A percentile compares a stretch with the other conserved stretches of the same genome.
These are phyloP conservation scores for Cyberlindnera saturnus DNA, from an alignment of 805 yeast species.

Conservation along the genomic window DNA sequence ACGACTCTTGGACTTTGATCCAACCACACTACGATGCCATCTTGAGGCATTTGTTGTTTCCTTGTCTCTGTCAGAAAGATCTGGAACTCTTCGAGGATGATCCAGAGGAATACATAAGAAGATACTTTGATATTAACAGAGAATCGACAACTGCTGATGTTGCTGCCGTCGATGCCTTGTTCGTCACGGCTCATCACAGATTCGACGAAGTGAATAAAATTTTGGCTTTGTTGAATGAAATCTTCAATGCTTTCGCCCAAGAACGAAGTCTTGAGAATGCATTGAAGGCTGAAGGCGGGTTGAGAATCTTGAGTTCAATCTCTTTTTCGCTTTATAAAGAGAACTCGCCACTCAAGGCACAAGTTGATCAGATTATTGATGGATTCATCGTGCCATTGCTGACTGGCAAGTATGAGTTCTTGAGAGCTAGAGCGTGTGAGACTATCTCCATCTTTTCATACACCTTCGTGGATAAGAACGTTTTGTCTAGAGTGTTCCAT, in stretches of 20 bases:
- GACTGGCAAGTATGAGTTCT: conserved; percentile 51
- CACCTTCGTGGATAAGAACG: conserved; percentile 30
- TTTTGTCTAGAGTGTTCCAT: conserved; percentile 35
- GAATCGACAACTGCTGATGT: conserved; percentile 68
- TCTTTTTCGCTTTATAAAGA: conserved; percentile 41
- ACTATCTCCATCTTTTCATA: conserved; percentile 37
- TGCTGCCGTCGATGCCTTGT: conserved; percentile 73
- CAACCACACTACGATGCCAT: conserved; percentile 61
- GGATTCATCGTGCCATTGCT: conserved; percentile 69
- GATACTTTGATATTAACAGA: conserved; percentile 56
- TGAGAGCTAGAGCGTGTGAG: conserved; percentile 74
- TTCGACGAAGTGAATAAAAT: conserved; percentile 49
- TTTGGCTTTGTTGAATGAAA: conserved; percentile 49
- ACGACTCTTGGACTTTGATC: conserved; percentile 53
- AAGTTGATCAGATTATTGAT: conserved; percentile 65
- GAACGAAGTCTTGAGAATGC: conserved; percentile 35
- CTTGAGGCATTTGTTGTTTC: conserved; percentile 65
- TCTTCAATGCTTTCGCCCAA: conserved; percentile 32
- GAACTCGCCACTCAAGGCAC: conserved; percentile 48
- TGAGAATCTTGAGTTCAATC: conserved; percentile 73
- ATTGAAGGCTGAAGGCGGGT: conserved; percentile 72
- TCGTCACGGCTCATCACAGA: conserved; percentile 51
- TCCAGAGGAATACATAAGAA: conserved; percentile 82
- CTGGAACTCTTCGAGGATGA: conserved; percentile 76
- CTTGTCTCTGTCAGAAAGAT: conserved; percentile 66